phyloP scores from a whole-genome alignment of 2,329 filamentous ascomycete species.

The Trichoderma sp. region DNA sequence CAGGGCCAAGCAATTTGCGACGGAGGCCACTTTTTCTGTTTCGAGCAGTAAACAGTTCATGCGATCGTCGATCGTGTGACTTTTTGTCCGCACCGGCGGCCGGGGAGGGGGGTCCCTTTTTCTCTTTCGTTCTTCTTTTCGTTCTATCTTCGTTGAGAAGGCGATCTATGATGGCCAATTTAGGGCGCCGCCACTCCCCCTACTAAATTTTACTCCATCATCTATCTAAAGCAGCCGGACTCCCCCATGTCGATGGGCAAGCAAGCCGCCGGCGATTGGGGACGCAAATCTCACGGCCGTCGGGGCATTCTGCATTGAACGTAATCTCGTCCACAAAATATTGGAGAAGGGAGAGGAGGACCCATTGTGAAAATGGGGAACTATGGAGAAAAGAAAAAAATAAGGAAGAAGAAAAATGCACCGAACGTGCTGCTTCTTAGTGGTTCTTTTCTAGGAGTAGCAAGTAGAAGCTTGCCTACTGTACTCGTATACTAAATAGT shows the following conservation, averaged over 20 bases:
- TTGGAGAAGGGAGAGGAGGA: not conserved
- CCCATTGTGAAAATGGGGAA: not conserved
- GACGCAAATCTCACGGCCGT: not conserved
- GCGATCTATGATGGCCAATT: conserved; percentile 1
- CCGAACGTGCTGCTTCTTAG: not conserved
- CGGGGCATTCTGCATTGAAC: conserved; percentile 2
- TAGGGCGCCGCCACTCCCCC: not conserved
- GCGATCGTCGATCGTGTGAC: conserved; percentile 22
- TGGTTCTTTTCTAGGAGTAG: too few relatives aligned
- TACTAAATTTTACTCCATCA: not conserved
- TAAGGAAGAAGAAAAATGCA: not conserved
- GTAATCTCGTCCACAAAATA: conserved; percentile 11
- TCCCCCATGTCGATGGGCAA: not conserved
- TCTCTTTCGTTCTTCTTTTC: not conserved
- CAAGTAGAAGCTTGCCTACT: not conserved
- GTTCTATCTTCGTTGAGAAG: not conserved
- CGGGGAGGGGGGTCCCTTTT: not conserved
- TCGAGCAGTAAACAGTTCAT: conserved; percentile 17
- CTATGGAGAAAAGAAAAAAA: not conserved
- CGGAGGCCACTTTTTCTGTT: conserved; percentile 19
- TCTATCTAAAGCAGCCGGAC: conserved; percentile 5
- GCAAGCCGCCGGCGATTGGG: not conserved
- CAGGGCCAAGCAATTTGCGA: conserved; percentile 15
- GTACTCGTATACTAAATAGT: not conserved
- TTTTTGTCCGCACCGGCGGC: not conserved